A percentile compares a stretch with the other conserved stretches of the same genome.
Conservation (phyloP, 1,284 basidiomycete genomes). For the Pseudozyma sp. region DNA sequence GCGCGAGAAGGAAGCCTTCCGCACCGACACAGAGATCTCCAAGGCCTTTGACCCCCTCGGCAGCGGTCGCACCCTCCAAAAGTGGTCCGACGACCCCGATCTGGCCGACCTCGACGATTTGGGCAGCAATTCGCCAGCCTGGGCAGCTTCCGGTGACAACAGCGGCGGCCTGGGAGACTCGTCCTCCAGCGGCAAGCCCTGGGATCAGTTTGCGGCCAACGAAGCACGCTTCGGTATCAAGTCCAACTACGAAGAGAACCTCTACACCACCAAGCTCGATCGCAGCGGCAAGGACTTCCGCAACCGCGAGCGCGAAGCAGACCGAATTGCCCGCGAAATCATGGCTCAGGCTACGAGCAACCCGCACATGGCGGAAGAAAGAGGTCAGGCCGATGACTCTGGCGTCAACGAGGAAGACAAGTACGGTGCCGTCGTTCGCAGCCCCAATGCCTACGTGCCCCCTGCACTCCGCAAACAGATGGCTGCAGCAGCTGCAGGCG, state of each 20-base stretch:
- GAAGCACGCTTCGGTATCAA: slow-evolving; percentile 91
- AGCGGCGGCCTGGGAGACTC: slow-evolving; percentile 18
- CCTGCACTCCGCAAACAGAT: slow-evolving; percentile 77
- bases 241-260: slow-evolving; percentile 90
- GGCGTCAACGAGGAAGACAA: slow-evolving; percentile 93
- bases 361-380: slow-evolving; percentile 89
- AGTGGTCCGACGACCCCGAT: slow-evolving; percentile 60
- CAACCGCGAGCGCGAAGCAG: slow-evolving; percentile 87
- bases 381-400: slow-evolving; percentile 78
- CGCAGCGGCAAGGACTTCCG: slow-evolving; percentile 85
- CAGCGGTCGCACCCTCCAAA: slow-evolving; percentile 55
- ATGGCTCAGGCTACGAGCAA: slow-evolving; percentile 75
- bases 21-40: slow-evolving; percentile 63
- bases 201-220: slow-evolving; percentile 98
- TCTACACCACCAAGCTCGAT: slow-evolving; percentile 95
- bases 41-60: slow-evolving; percentile 48
- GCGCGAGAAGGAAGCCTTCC: slow-evolving; percentile 56
- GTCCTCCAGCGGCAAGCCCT: slow-evolving; percentile 69
- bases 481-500: slow-evolving; percentile 46
- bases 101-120: slow-evolving; percentile 43
- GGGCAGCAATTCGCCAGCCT: slow-evolving; percentile 34
- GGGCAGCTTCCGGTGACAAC: slow-evolving; percentile 26
- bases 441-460: slow-evolving; percentile 89
- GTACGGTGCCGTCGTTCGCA: slow-evolving; percentile 92
- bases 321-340: slow-evolving; percentile 90